phyloP scores from a whole-genome alignment of 176 grass and related monocot genomes.

The Luzula sylvatica region DNA sequence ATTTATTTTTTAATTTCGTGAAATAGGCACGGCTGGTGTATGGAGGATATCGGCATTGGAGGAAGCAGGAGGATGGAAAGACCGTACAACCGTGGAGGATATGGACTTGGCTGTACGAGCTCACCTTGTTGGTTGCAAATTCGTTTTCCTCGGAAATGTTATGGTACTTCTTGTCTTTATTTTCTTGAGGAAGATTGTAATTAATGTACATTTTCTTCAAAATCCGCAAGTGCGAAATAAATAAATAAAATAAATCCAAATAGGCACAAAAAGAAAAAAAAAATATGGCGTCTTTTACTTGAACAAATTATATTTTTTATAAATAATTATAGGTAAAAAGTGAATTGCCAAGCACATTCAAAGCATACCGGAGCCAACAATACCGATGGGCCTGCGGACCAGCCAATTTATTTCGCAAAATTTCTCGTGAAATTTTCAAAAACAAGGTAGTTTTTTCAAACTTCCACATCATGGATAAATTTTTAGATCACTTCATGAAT shows the following conservation, averaged over 20 bases:
- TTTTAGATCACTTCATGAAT: neutral
- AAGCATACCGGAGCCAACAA: constrained; percentile 75
- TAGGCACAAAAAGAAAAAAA: too few species aligned
- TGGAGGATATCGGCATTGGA: constrained; percentile 57
- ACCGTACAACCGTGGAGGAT: constrained; percentile 76
- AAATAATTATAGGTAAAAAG: constrained; percentile 55
- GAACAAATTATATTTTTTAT: too few species aligned
- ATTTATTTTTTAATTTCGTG: too few species aligned
- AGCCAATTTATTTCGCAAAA: constrained; percentile 68
- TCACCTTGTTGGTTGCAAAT: constrained; percentile 65
- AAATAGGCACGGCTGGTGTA: constrained; percentile 51
- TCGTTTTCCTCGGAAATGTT: constrained; percentile 58
- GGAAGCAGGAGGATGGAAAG: constrained; percentile 73
- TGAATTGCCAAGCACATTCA: constrained; percentile 84
- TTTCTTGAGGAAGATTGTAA: too few species aligned
- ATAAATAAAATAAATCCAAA: too few species aligned
- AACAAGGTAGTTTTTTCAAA: constrained; percentile 39
- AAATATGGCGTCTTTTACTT: too few species aligned
- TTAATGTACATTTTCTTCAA: too few species aligned
- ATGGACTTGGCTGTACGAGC: constrained; percentile 72
- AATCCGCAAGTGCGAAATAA: too few species aligned
- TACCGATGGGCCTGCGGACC: constrained; percentile 79
- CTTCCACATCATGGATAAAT: neutral
- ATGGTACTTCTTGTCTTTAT: constrained; percentile 30
- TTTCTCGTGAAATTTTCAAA: constrained; percentile 57